phyloP scores from a whole-genome alignment of 441 rosid genomes.

The Populus trichocarpa region DNA sequence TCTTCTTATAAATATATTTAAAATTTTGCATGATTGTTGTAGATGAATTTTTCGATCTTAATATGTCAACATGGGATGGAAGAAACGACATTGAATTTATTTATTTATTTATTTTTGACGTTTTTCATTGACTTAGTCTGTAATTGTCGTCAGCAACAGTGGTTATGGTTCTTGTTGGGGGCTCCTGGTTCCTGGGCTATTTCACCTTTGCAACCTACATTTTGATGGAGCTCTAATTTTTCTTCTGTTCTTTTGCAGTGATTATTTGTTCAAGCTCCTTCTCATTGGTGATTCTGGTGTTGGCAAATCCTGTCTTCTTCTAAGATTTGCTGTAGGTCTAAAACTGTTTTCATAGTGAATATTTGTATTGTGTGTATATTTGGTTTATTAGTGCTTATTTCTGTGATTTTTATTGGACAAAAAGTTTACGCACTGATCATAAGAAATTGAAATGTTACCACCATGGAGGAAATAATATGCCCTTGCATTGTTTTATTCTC shows the following conservation, averaged over 20 bases:
- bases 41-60: too few species aligned
- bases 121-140: too few species aligned
- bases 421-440: background rate
- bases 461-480: background rate
- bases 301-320: slow-evolving; percentile 19
- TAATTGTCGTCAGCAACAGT: too few species aligned
- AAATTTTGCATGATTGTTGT: background rate
- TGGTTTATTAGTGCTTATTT: background rate
- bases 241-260: background rate
- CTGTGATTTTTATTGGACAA: background rate
- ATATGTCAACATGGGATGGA: too few species aligned
- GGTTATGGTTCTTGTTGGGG: background rate
- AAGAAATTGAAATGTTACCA: background rate
- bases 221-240: background rate
- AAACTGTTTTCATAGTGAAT: background rate
- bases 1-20: background rate
- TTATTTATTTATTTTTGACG: too few species aligned
- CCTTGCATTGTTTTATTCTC: background rate
- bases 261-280: too few species aligned
- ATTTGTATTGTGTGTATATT: background rate
- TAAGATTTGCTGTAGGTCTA: slow-evolving; percentile 16
- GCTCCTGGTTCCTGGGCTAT: background rate
- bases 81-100: too few species aligned
- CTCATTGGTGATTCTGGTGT: slow-evolving; percentile 14
- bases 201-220: background rate